Base-by-base conservation (phyloP, 768 basidiomycete species). In the Gymnopilus junonius region DNA sequence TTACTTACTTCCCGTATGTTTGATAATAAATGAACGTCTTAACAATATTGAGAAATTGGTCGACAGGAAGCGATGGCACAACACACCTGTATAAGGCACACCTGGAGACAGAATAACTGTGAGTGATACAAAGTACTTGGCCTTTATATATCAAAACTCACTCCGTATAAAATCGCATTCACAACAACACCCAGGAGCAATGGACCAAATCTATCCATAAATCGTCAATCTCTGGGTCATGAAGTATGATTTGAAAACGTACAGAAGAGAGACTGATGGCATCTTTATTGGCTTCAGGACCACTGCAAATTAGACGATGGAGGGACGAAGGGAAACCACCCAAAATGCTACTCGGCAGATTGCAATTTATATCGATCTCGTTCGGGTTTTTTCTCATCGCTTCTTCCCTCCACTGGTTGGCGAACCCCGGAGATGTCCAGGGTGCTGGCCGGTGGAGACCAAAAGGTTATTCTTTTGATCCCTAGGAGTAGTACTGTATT, bases 21-120 rank as follows among this genome's bases (percentile, higher is more conserved):
- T 73, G 75, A 62, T 73, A 76, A 67, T 80, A 80, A 12, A 70
- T 67, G 53, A 78, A 76, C 5, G 59, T 64, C 77, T 79, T 17
- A 4, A 17, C 21, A 39, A 8, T 23, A 50, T 8, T 20, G 23
- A 15, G n/a, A 8, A 8, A 8, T 61, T 7, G 35, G 23, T 23
- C 23, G 56, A 20, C 35, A 25, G 21, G 21, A 0, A 20, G 10
- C 14, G 21, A 2, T 27, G 48, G 1, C 6, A 27, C n/a, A 34
- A 32, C 66, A 25, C 11, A 76, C 75, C 66, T 78, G 76, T 1
- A 76, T 62, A 10, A 71, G 58, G 29, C 72, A 61, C 7, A 76
- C 69, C 77, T 78, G 51, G n/a, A 14, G 23, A 12, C n/a, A 27
- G 7, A 20, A 21, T 15, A 32, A 7, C 31, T 17, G 11, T 53